Evolutionary conservation across 257 asterid species (phyloP).

Genomic region (Coffea canephora): DNA sequence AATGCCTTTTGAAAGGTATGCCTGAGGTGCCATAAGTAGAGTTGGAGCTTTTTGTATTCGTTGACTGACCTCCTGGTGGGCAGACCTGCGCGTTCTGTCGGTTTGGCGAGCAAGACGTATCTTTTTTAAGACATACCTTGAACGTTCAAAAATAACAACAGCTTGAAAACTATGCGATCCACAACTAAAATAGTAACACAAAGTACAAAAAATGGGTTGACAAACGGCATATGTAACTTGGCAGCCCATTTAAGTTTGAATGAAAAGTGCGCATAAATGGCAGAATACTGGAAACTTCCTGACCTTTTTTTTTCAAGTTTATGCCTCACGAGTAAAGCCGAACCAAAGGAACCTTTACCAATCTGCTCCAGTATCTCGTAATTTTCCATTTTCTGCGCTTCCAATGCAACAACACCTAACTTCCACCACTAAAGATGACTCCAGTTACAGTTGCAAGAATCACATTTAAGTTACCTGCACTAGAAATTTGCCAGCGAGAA

Average conservation of each 20-base stretch:
- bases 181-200: neutral
- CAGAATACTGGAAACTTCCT: constrained; percentile 23
- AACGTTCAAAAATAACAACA: constrained; percentile 18
- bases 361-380: constrained; percentile 91
- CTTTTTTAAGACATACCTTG: constrained; percentile 94
- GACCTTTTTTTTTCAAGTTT: constrained; percentile 91
- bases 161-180: constrained; percentile 1
- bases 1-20: neutral
- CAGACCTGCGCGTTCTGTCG: constrained; percentile 96
- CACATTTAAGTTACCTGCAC: neutral
- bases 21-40: neutral
- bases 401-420: neutral
- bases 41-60: neutral
- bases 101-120: constrained; percentile 99
- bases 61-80: constrained; percentile 83
- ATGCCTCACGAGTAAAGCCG: constrained; percentile 94
- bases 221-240: neutral
- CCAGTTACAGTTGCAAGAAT: neutral
- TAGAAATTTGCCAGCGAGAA: neutral
- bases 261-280: neutral
- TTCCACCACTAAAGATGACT: neutral
- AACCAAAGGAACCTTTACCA: constrained; percentile 96
- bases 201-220: neutral
- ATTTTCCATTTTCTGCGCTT: constrained; percentile 57
- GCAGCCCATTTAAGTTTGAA: neutral